Conservation (phyloP, 1,139 yeast genomes). For the Debaryomycetaceae sp. region DNA sequence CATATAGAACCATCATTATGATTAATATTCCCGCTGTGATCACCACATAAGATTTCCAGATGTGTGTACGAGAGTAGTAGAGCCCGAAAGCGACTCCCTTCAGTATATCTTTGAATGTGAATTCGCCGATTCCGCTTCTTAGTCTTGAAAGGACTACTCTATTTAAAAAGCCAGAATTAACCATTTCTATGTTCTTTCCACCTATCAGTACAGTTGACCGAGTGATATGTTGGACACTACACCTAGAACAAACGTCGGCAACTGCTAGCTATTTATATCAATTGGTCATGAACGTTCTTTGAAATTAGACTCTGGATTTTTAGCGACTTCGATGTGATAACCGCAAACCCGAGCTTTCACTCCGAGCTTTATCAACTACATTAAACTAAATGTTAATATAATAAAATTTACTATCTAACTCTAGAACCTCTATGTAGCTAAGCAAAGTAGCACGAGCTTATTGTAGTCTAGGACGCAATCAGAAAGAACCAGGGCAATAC, state of each 20-base stretch:
- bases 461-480: too few relatives aligned
- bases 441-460: too few relatives aligned
- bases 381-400: not conserved
- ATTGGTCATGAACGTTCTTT: not conserved
- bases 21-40: constrained; percentile 36
- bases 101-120: constrained; percentile 5
- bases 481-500: too few relatives aligned
- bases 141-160: too few relatives aligned
- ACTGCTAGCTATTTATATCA: too few relatives aligned
- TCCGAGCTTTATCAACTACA: not conserved
- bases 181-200: too few relatives aligned
- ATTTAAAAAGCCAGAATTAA: too few relatives aligned
- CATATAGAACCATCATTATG: constrained; percentile 50
- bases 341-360: not conserved
- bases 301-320: not conserved
- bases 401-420: not conserved
- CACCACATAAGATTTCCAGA: constrained; percentile 31
- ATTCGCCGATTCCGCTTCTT: too few relatives aligned
- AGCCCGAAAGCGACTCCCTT: constrained; percentile 22
- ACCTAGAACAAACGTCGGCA: too few relatives aligned
- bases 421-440: not conserved
- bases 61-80: constrained; percentile 28
- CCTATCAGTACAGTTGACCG: too few relatives aligned
- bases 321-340: not conserved
- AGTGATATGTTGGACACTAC: too few relatives aligned